Evolutionary conservation across 2,329 filamentous ascomycete genomes (phyloP), one percentile per base, ranked within the genome.

Genomic region (Laburnicola sp.): DNA sequence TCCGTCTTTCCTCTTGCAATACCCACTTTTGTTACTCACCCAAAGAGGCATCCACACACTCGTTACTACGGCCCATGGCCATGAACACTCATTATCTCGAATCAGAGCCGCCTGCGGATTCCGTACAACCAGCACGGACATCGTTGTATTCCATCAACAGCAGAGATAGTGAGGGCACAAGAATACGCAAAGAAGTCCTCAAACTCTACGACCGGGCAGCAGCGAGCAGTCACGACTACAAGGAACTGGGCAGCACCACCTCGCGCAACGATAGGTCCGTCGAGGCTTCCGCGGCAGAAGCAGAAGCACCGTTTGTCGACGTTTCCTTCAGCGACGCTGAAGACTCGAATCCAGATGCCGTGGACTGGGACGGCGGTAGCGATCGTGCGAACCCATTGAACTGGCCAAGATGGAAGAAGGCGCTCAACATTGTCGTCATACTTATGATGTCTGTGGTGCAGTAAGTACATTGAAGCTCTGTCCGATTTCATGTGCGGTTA

Each of bases 381-480:
- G 82, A 84, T 45, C 78, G 78, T 1, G 66, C 73, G 23, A 83
- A 84, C 46, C 83, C 84, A 0, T 69, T 78, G 53, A 87, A 86
- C 65, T 86, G 83, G 82, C 62, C 78, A 2, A 58, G 57, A 45
- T 62, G 62, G 58, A 51, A 49, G 27, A 62, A 55, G 37, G 22
- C 36, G 11, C 3, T 45, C 9, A 55, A 59, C 31, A 53, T 67
- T 31, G 44, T 31, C 21, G 47, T 65, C 11, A 51, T 69, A 2
- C 57, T 62, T 8, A 39, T 50, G 25, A 64, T 67, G 27, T 66
- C 64, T 8, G 66, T 69, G 38, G 35, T 64, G 10, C 57, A 63
- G 66, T 68, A 57, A 42, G 64, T 43, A 35, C 5, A 30, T 30
- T 10, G 28, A 9, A 9, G 8, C n/a, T 26, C n/a, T 21, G 21